phyloP scores from a whole-genome alignment of 148 eudicot genomes.

The Drosera capensis region DNA sequence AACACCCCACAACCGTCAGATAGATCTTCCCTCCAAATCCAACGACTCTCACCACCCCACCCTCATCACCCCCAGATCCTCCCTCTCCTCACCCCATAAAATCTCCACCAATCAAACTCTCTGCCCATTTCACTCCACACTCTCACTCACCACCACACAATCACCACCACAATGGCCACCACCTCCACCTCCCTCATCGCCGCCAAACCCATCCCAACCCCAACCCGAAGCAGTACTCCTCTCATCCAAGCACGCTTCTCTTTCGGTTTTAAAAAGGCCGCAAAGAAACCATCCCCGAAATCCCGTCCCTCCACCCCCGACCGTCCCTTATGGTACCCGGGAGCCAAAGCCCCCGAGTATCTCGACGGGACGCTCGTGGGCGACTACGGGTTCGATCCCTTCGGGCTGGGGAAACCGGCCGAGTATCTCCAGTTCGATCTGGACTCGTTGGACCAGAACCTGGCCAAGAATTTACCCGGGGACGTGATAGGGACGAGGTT shows the following conservation, averaged over 20 bases:
- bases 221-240: conserved; percentile 73
- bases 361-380: conserved; percentile 67
- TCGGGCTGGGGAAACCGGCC: conserved; percentile 83
- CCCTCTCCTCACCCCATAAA: conserved; percentile 8
- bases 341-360: conserved; percentile 68
- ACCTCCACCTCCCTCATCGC: conserved; percentile 52
- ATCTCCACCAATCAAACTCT: conserved; percentile 4
- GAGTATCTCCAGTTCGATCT: conserved; percentile 80
- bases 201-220: conserved; percentile 56
- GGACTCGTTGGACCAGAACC: conserved; percentile 82
- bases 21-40: conserved; percentile 44
- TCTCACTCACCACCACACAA: conserved; percentile 5
- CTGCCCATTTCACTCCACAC: not conserved
- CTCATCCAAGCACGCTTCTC: conserved; percentile 66
- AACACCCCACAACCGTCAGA: conserved; percentile 36
- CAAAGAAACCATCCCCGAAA: conserved; percentile 29
- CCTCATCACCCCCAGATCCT: conserved; percentile 27
- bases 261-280: conserved; percentile 41
- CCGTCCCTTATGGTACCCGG: conserved; percentile 89
- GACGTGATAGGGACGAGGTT: conserved; percentile 67
- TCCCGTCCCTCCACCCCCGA: conserved; percentile 17
- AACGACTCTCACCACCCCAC: conserved; percentile 21
- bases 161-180: conserved; percentile 4
- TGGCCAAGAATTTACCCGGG: conserved; percentile 73
- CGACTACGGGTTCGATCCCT: conserved; percentile 90